A percentile compares a stretch with the other conserved stretches of the same genome.
Conservation (phyloP, 1,284 basidiomycete genomes). For the Leucocoprinus gongylophorus region DNA sequence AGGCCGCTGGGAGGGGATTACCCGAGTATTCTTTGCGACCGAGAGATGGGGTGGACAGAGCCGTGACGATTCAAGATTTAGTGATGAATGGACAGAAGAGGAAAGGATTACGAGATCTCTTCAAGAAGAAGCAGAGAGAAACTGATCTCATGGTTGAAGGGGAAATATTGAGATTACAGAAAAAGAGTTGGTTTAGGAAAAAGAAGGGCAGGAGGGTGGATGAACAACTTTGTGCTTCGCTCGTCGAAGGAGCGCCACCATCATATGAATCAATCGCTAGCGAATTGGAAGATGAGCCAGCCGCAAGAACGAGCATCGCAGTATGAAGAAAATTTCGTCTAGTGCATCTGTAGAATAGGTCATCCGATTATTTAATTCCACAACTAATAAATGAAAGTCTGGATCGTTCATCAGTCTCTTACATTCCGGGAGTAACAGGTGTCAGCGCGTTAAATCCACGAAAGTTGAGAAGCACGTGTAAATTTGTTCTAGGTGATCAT, state of each 20-base stretch:
- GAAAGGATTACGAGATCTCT: background rate
- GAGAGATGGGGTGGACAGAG: background rate
- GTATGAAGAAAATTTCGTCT: no score
- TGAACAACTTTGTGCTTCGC: background rate
- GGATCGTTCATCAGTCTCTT: no score
- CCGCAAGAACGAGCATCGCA: background rate
- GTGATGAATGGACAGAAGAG: background rate
- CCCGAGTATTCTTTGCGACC: conserved; percentile 4
- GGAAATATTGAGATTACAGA: background rate
- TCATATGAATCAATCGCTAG: background rate
- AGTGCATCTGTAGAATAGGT: no score
- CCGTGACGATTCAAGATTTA: background rate
- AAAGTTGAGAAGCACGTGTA: no score
- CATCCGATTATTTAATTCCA: no score
- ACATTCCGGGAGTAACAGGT: no score
- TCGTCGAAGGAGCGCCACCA: background rate
- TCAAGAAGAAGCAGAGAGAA: background rate
- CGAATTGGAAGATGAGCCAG: background rate
- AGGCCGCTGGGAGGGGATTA: background rate
- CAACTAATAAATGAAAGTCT: no score
- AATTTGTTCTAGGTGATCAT: no score
- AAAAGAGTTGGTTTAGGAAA: background rate
- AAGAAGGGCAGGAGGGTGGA: background rate
- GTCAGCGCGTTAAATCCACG: no score
- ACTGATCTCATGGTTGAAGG: background rate